Evolutionary conservation across 2,329 filamentous ascomycete genomes (phyloP).

Genomic region (Macrophomina pseudophaseolina): DNA sequence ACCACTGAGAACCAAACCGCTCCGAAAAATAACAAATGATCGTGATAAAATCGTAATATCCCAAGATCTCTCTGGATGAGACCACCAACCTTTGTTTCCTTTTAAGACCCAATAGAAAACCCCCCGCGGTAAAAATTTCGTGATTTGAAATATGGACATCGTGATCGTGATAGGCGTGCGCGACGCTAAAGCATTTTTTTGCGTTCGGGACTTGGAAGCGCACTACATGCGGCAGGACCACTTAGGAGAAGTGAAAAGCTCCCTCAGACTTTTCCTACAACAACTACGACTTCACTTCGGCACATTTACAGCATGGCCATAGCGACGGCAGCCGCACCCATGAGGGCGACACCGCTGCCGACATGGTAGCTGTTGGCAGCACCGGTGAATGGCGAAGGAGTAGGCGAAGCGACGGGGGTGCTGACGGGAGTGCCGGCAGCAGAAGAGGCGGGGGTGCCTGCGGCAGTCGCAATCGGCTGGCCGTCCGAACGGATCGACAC

Average conservation of each 20-base stretch:
- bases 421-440: constrained; percentile 27
- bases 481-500: constrained; percentile 24
- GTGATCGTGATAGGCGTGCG: neutral
- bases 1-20: neutral
- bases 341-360: constrained; percentile 21
- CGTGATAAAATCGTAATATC: constrained; percentile 14
- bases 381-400: constrained; percentile 27
- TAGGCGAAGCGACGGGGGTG: constrained; percentile 31
- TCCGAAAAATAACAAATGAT: neutral
- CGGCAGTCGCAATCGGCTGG: constrained; percentile 29
- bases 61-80: neutral
- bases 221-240: neutral
- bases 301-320: constrained; percentile 19
- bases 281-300: neutral
- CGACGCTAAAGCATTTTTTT: too few relatives aligned
- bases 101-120: neutral
- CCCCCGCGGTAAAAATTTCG: neutral
- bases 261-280: neutral
- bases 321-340: constrained; percentile 23
- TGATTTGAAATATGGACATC: constrained; percentile 13
- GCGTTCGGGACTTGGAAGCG: neutral
- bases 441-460: constrained; percentile 17
- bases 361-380: neutral
- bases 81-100: neutral
- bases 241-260: constrained; percentile 2